Evolutionary conservation across 495 filamentous ascomycete species (phyloP).

Genomic region (Trypethelium eluteriae): DNA sequence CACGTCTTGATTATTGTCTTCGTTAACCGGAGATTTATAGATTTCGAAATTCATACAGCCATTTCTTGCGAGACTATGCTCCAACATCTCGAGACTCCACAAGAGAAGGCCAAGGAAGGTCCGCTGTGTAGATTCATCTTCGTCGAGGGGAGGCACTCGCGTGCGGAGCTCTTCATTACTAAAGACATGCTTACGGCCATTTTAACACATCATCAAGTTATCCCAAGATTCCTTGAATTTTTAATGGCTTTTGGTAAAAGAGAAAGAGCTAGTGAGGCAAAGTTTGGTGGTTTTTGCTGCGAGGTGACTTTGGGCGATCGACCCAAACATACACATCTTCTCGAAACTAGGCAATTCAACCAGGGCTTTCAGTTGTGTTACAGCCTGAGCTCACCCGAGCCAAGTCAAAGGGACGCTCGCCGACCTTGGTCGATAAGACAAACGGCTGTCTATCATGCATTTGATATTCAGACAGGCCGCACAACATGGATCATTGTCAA

Average conservation of each 20-base stretch:
- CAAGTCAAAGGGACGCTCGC: slow-evolving; percentile 14
- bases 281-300: slow-evolving; percentile 30
- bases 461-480: slow-evolving; percentile 37
- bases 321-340: slow-evolving; percentile 18
- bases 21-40: too few species aligned
- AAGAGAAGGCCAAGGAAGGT: too few species aligned
- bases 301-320: too few species aligned
- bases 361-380: slow-evolving; percentile 39
- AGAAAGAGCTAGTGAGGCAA: slow-evolving; percentile 29
- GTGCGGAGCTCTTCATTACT: slow-evolving; percentile 18
- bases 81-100: too few species aligned
- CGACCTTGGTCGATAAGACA: slow-evolving; percentile 42
- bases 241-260: slow-evolving; percentile 39
- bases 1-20: too few species aligned
- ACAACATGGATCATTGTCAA: slow-evolving; percentile 26
- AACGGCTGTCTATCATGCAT: slow-evolving; percentile 37
- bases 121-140: too few species aligned
- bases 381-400: slow-evolving; percentile 39
- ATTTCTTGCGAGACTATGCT: too few species aligned
- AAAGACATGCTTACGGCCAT: slow-evolving; percentile 30
- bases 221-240: slow-evolving; percentile 42
- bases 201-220: slow-evolving; percentile 41
- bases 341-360: slow-evolving; percentile 38
- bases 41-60: too few species aligned
- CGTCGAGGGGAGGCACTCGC: background rate